Evolutionary conservation across 129 eudicot genomes (phyloP).

Genomic region (Escallonia herrerae): DNA sequence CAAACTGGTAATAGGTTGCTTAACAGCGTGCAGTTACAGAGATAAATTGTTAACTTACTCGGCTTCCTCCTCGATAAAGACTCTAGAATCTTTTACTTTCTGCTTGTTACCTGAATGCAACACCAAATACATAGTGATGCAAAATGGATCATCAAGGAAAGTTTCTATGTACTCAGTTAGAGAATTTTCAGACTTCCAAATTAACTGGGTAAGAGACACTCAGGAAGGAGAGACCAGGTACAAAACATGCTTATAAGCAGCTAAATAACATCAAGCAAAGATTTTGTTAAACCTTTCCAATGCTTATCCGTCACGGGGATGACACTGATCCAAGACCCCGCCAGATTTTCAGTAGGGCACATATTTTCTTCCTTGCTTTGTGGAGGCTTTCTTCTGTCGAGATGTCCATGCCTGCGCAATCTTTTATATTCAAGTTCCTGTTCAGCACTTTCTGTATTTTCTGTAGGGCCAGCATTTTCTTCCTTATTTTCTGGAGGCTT

Average conservation of each 20-base stretch:
- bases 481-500: constrained; percentile 7
- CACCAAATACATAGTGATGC: constrained; percentile 1
- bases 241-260: background rate
- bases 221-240: constrained; percentile 1
- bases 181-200: background rate
- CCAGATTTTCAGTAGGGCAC: constrained; percentile 12
- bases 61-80: constrained; percentile 78
- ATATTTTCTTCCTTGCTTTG: constrained; percentile 11
- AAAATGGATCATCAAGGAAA: too few relatives aligned
- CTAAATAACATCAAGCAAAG: too few relatives aligned
- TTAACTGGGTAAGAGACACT: background rate
- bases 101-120: constrained; percentile 40
- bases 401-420: constrained; percentile 62
- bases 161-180: too few relatives aligned
- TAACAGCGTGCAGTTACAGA: background rate
- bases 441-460: constrained; percentile 33
- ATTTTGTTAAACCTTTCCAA: constrained; percentile 35
- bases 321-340: constrained; percentile 16
- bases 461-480: constrained; percentile 22
- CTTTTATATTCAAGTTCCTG: constrained; percentile 49
- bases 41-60: constrained; percentile 51
- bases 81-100: constrained; percentile 33
- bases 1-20: background rate
- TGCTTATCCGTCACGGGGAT: constrained; percentile 18
- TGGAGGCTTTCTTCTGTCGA: constrained; percentile 12